A percentile compares a stretch with the other conserved stretches of the same genome.
These are phyloP conservation scores for Nematocida sp. DNA, from an alignment of 371 early-diverging fungal species.

Conservation along the genomic window DNA sequence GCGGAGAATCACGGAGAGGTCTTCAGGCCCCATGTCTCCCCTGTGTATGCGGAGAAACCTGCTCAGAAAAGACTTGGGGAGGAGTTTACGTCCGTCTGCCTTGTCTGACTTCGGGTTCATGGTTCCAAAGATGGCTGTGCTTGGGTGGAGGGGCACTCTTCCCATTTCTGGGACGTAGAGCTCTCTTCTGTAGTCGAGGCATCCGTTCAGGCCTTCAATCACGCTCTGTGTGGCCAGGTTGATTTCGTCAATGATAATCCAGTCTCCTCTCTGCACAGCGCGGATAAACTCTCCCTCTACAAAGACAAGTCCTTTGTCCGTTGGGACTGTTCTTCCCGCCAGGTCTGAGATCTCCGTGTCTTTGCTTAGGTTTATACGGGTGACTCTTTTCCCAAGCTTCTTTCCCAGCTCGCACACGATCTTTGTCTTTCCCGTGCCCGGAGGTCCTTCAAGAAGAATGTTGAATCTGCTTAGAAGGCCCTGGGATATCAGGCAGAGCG, in stretches of 20 bases:
- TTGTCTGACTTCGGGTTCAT: slow-evolving; percentile 85
- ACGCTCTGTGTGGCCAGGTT: slow-evolving; percentile 97
- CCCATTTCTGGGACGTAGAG: slow-evolving; percentile 67
- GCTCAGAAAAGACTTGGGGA: slow-evolving; percentile 93
- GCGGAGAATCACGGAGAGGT: slow-evolving; percentile 55
- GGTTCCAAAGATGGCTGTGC: slow-evolving; percentile 90
- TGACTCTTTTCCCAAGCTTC: slow-evolving; percentile 70
- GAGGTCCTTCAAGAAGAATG: slow-evolving; percentile 87
- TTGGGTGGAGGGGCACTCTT: slow-evolving; percentile 50
- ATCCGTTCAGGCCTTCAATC: slow-evolving; percentile 94
- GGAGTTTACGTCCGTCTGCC: slow-evolving; percentile 92
- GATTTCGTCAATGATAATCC: slow-evolving; percentile 96
- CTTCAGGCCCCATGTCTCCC: slow-evolving; percentile 64
- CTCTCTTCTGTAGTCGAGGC: slow-evolving; percentile 88
- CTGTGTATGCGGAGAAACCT: slow-evolving; percentile 89
- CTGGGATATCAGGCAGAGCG: slow-evolving; percentile 81
- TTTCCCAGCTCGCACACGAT: slow-evolving; percentile 77
- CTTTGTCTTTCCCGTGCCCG: slow-evolving; percentile 93
- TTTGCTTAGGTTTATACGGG: slow-evolving; percentile 93
- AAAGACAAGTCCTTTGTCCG: slow-evolving; percentile 51
- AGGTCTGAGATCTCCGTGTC: slow-evolving; percentile 97
- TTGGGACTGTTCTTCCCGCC: slow-evolving; percentile 70
- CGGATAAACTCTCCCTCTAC: slow-evolving; percentile 79
- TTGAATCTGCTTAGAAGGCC: slow-evolving; percentile 74
- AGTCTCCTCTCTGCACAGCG: slow-evolving; percentile 85